Evolutionary conservation across 306 rosid genomes (phyloP).

Genomic region (Oxytropis ochrocephala): DNA sequence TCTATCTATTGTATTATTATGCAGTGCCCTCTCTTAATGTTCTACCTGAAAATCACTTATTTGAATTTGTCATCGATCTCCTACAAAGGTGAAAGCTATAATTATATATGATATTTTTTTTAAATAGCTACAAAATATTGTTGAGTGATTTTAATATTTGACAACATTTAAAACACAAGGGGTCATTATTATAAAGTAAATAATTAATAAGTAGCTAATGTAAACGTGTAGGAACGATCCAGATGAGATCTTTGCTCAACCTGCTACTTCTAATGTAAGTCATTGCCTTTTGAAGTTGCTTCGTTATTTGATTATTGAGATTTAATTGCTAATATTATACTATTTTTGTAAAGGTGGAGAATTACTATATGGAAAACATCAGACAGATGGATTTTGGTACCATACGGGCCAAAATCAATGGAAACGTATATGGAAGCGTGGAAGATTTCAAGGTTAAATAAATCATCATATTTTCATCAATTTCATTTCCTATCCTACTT

Average conservation of each 20-base stretch:
- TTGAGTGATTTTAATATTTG: not conserved
- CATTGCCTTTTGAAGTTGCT: not conserved
- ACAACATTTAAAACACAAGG: too few species aligned
- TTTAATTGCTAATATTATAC: too few species aligned
- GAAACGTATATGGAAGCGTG: not conserved
- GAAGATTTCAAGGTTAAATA: too few species aligned
- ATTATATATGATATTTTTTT: not conserved
- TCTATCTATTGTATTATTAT: not conserved
- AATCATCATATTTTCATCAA: not conserved
- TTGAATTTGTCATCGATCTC: not conserved
- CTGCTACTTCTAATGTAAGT: too few species aligned
- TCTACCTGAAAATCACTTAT: not conserved
- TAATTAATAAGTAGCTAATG: not conserved
- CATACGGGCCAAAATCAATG: not conserved
- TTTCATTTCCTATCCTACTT: too few species aligned
- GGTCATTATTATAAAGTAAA: too few species aligned
- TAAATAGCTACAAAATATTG: not conserved
- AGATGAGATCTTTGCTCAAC: not conserved
- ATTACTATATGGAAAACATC: not conserved
- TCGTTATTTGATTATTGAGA: not conserved
- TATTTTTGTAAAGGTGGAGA: not conserved
- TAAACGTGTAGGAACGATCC: not conserved
- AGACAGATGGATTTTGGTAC: not conserved
- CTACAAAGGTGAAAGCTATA: slow-evolving; percentile 21
- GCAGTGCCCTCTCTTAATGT: not conserved